Percentiles rank a stretch among this genome's conserved stretches.
phyloP scores from a whole-genome alignment of 139 green algal species.

The Volvox reticuliferus region DNA sequence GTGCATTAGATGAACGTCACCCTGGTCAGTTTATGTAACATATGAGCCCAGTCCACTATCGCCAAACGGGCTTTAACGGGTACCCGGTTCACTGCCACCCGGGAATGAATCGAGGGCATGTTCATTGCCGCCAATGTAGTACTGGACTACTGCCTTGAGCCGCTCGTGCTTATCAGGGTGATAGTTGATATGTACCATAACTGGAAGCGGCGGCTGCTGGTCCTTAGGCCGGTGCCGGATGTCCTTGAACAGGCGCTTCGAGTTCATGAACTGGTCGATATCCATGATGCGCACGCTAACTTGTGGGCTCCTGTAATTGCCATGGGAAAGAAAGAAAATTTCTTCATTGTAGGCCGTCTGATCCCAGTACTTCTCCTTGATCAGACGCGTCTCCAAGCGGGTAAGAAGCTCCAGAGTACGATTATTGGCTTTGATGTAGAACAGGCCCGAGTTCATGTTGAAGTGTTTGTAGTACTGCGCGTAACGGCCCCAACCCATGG shows the following conservation, averaged over 20 bases:
- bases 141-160: slow-evolving; percentile 82
- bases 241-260: slow-evolving; percentile 83
- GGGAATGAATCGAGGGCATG: slow-evolving; percentile 84
- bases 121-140: slow-evolving; percentile 78
- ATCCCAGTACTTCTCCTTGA: slow-evolving; percentile 88
- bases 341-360: slow-evolving; percentile 93
- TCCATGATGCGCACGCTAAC: slow-evolving; percentile 84
- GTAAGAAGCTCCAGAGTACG: slow-evolving; percentile 65
- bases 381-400: slow-evolving; percentile 74
- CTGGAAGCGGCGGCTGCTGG: slow-evolving; percentile 72
- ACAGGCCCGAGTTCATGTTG: slow-evolving; percentile 91
- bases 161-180: slow-evolving; percentile 86
- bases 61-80: not conserved
- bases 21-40: no score
- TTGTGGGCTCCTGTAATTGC: slow-evolving; percentile 77
- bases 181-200: slow-evolving; percentile 83
- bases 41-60: no score
- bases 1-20: no score
- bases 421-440: slow-evolving; percentile 84
- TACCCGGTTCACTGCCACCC: slow-evolving; percentile 83
- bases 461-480: slow-evolving; percentile 82
- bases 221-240: slow-evolving; percentile 67
- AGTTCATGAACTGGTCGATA: slow-evolving; percentile 91
- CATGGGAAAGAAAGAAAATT: slow-evolving; percentile 91
- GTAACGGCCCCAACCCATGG: slow-evolving; percentile 92